These are phyloP conservation scores for Pseudodiploospora longispora DNA, from an alignment of 2,329 filamentous ascomycete species.

Conservation along the genomic window DNA sequence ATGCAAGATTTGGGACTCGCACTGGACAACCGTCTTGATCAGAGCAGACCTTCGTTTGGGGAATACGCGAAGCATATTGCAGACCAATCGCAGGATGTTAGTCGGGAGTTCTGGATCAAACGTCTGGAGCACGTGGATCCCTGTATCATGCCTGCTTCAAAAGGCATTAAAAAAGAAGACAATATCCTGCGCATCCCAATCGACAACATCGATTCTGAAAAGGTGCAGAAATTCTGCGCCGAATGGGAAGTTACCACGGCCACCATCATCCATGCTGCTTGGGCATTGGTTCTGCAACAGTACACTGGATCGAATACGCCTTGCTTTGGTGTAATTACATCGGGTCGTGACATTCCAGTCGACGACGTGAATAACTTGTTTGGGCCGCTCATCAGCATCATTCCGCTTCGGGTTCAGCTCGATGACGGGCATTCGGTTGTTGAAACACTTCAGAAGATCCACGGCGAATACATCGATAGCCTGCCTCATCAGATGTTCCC, in stretches of 20 bases:
- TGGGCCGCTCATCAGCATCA: slow-evolving; percentile 37
- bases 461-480: slow-evolving; percentile 35
- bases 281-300: slow-evolving; percentile 41
- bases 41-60: neutral
- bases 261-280: slow-evolving; percentile 41
- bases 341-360: slow-evolving; percentile 15
- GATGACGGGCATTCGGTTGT: neutral
- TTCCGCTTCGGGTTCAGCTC: slow-evolving; percentile 40
- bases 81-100: neutral
- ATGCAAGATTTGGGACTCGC: slow-evolving; percentile 15
- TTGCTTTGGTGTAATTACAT: slow-evolving; percentile 34
- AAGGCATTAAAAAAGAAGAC: neutral
- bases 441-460: slow-evolving; percentile 19
- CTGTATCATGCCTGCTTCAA: neutral
- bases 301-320: slow-evolving; percentile 41
- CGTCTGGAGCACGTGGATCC: slow-evolving; percentile 1
- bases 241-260: slow-evolving; percentile 35
- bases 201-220: neutral
- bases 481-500: slow-evolving; percentile 44
- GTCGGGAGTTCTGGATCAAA: slow-evolving; percentile 13
- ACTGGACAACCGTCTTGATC: slow-evolving; percentile 10
- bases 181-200: neutral
- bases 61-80: slow-evolving; percentile 3
- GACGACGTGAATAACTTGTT: slow-evolving; percentile 11
- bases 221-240: slow-evolving; percentile 4